Conservation (phyloP, 345 rosid species). For the Rhizophora mangle region DNA sequence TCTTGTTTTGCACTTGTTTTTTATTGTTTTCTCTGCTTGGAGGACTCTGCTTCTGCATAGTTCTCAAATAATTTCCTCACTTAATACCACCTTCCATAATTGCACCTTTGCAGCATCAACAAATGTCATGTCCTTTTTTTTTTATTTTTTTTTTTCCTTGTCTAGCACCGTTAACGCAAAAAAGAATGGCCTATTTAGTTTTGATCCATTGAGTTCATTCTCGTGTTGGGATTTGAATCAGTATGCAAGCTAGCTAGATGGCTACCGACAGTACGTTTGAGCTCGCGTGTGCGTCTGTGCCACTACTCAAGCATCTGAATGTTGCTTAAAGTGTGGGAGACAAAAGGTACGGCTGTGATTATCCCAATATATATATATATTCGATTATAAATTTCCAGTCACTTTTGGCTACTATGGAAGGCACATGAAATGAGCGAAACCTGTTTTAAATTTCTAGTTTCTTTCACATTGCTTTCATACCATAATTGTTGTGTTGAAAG, state of each 20-base stretch:
- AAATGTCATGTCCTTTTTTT: too few species aligned
- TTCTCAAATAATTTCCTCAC: not conserved
- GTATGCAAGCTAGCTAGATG: not conserved
- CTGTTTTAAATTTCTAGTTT: not conserved
- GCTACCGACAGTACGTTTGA: not conserved
- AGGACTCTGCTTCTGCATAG: not conserved
- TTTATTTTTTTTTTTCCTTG: too few species aligned
- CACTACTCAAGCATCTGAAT: constrained; percentile 24
- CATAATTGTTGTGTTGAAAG: too few species aligned
- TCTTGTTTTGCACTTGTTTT: constrained; percentile 21
- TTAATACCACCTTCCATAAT: not conserved
- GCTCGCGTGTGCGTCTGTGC: constrained; percentile 34
- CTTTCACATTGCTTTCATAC: not conserved
- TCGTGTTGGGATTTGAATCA: constrained; percentile 12
- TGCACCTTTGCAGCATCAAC: not conserved
- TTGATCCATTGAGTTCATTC: too few species aligned
- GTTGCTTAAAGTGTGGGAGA: constrained; percentile 28
- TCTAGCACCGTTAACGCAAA: too few species aligned
- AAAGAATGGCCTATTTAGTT: too few species aligned
- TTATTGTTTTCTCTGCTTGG: constrained; percentile 6
- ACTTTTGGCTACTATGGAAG: not conserved
- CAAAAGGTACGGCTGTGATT: constrained; percentile 25
- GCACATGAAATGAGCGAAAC: not conserved
- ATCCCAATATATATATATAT: constrained; percentile 18
- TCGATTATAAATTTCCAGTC: constrained; percentile 17